Conservation (phyloP, 208 protist genomes). For the Trichomonas tenax region DNA sequence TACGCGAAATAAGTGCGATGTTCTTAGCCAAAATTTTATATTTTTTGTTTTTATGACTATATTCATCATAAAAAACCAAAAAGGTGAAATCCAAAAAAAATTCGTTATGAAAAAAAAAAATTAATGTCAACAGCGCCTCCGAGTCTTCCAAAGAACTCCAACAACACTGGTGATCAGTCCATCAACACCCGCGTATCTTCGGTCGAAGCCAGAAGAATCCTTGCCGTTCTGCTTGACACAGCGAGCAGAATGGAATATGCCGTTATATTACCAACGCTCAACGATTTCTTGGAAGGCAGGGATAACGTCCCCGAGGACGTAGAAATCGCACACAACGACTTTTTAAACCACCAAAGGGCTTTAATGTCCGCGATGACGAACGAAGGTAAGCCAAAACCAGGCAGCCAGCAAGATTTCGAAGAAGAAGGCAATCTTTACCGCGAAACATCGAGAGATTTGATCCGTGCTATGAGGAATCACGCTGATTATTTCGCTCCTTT, state of each 20-base stretch:
- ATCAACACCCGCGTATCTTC: not conserved
- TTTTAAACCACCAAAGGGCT: not conserved
- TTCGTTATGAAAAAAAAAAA: not conserved
- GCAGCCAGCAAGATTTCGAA: not conserved
- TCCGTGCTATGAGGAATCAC: not conserved
- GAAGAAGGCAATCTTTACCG: not conserved
- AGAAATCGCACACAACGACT: not conserved
- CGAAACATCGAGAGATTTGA: not conserved
- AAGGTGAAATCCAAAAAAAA: not conserved
- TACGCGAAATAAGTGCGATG: too few relatives aligned
- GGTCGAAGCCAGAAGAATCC: not conserved
- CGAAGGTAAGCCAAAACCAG: not conserved
- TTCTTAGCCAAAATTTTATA: too few relatives aligned
- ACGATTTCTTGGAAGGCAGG: slow-evolving; percentile 1
- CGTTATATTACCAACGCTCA: not conserved
- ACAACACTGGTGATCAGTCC: not conserved
- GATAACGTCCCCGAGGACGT: not conserved
- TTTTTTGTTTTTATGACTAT: too few relatives aligned
- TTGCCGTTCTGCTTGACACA: not conserved
- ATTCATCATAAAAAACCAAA: too few relatives aligned
- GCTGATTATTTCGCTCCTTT: not conserved
- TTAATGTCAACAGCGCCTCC: not conserved
- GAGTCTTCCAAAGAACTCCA: not conserved
- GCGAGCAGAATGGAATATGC: not conserved
- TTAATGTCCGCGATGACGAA: not conserved